phyloP scores from a whole-genome alignment of 2,329 filamentous ascomycete genomes.

The Sporothrix brasiliensis region DNA sequence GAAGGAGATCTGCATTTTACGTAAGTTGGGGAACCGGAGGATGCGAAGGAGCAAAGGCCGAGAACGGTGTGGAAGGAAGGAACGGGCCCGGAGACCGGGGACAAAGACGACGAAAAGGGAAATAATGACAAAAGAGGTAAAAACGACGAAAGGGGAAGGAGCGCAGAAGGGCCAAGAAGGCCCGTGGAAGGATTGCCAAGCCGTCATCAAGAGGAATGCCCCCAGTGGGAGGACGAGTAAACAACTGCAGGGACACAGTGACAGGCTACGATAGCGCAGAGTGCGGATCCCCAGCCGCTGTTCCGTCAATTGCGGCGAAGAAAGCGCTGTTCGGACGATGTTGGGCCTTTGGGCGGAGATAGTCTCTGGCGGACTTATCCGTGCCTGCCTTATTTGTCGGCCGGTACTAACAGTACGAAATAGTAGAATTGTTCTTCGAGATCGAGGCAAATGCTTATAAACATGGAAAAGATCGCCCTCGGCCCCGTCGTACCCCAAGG shows the following conservation, averaged over 20 bases:
- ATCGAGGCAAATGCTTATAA: no score
- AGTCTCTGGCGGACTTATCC: no score
- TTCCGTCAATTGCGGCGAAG: no score
- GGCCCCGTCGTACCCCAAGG: neutral
- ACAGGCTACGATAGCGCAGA: no score
- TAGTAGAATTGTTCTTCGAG: no score
- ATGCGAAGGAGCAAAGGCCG: neutral
- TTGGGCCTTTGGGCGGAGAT: no score
- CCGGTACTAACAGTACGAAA: no score
- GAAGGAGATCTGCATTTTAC: neutral
- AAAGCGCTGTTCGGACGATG: no score
- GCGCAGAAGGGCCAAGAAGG: neutral
- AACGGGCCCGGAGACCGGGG: neutral
- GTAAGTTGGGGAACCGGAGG: neutral
- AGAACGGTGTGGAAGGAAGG: neutral
- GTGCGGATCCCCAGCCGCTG: no score
- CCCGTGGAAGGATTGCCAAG: neutral
- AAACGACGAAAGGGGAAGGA: slow-evolving; percentile 16
- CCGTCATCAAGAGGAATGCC: neutral
- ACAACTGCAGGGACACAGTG: neutral
- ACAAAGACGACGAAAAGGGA: neutral
- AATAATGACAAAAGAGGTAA: slow-evolving; percentile 11
- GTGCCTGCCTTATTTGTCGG: no score
- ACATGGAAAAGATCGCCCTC: no score
- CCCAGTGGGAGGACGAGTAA: neutral